A percentile compares a stretch with the other conserved stretches of the same genome.
phyloP scores from a whole-genome alignment of 108 stramenopile species.

The Cyclotella cryptica region DNA sequence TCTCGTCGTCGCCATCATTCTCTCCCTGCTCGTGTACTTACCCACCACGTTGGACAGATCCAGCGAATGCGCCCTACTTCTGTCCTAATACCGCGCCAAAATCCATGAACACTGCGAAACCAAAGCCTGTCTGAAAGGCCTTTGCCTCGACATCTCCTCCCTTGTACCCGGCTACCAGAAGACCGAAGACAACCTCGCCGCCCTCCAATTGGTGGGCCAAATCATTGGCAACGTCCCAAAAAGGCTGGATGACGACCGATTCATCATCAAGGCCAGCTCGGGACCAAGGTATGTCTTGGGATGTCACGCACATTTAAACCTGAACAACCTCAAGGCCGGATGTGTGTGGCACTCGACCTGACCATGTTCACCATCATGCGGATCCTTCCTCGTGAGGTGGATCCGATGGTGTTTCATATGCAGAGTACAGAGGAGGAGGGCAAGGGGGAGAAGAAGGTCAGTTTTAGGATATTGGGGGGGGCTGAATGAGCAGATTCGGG shows the following conservation, averaged over 20 bases:
- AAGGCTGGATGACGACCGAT: slow-evolving; percentile 93
- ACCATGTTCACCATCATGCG: slow-evolving; percentile 99
- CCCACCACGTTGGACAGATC: neutral
- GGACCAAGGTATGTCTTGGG: slow-evolving; percentile 92
- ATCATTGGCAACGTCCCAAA: slow-evolving; percentile 99
- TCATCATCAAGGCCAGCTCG: slow-evolving; percentile 89
- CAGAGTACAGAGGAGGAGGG: slow-evolving; percentile 80
- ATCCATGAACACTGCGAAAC: slow-evolving; percentile 94
- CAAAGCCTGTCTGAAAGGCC: slow-evolving; percentile 91
- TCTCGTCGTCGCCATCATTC: too few species aligned
- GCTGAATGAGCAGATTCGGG: slow-evolving; percentile 94
- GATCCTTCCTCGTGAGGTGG: slow-evolving; percentile 46
- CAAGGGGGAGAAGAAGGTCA: slow-evolving; percentile 85
- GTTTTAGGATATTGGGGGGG: slow-evolving; percentile 98
- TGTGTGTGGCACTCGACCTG: slow-evolving; percentile 98
- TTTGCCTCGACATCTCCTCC: slow-evolving; percentile 88
- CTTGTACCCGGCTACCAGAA: slow-evolving; percentile 92
- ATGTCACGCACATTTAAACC: slow-evolving; percentile 91
- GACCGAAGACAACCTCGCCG: slow-evolving; percentile 96
- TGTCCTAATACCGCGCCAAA: slow-evolving; percentile 92
- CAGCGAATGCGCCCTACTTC: slow-evolving; percentile 86
- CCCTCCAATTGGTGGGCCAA: slow-evolving; percentile 96
- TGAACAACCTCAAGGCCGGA: slow-evolving; percentile 91
- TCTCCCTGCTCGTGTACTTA: too few species aligned
- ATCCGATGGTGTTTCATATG: slow-evolving; percentile 99